phyloP scores from a whole-genome alignment of 1,139 yeast species.

The Yamadazyma songkhlaensis region DNA sequence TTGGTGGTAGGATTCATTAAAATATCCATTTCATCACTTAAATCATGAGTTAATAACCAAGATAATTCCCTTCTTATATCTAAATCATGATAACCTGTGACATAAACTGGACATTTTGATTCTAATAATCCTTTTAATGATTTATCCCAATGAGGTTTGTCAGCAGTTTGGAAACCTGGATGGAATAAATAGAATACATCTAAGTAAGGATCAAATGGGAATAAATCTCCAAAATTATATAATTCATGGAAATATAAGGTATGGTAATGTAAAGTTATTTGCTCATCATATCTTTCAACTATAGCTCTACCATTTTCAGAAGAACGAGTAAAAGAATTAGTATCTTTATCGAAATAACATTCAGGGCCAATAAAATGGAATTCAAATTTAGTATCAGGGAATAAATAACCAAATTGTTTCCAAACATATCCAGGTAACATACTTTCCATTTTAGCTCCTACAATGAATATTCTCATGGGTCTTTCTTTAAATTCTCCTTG shows the following conservation, averaged over 20 bases:
- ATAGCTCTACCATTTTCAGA: constrained; percentile 55
- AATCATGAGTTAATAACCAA: constrained; percentile 65
- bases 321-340: constrained; percentile 35
- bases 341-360: constrained; percentile 64
- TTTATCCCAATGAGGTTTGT: constrained; percentile 77
- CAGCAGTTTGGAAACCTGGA: constrained; percentile 89
- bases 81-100: constrained; percentile 82
- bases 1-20: constrained; percentile 74
- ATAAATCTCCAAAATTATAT: constrained; percentile 88
- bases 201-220: constrained; percentile 96
- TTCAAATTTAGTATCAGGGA: constrained; percentile 81
- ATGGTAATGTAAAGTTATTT: constrained; percentile 74
- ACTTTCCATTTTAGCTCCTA: constrained; percentile 92
- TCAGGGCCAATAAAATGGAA: constrained; percentile 95
- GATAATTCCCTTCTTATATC: constrained; percentile 70
- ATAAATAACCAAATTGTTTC: constrained; percentile 86
- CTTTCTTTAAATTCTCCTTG: constrained; percentile 64
- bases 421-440: constrained; percentile 93
- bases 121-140: constrained; percentile 84
- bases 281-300: constrained; percentile 71
- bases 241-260: constrained; percentile 88
- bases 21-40: constrained; percentile 70
- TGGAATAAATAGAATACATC: constrained; percentile 93
- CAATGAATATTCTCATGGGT: constrained; percentile 82
- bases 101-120: constrained; percentile 86